Percentiles rank a stretch among this genome's conserved stretches.
phyloP scores from a whole-genome alignment of 2,329 filamentous ascomycete species.

The Fusarium pilosicola region DNA sequence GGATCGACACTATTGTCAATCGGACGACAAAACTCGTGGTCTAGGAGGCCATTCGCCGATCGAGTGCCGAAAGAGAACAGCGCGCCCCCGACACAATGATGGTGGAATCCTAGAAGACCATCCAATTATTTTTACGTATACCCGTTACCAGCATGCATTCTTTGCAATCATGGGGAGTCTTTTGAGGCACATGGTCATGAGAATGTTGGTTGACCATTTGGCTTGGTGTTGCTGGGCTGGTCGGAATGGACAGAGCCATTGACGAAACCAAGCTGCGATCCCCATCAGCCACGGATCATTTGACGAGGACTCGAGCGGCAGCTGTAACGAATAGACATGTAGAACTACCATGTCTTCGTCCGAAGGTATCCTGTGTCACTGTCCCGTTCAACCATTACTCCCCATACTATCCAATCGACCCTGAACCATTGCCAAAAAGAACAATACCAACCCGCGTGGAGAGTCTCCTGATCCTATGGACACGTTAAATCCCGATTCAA shows the following conservation, averaged over 20 bases:
- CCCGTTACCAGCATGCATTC: background rate
- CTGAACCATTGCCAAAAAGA: too few species aligned
- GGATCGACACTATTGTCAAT: background rate
- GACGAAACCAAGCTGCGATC: background rate
- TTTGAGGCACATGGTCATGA: background rate
- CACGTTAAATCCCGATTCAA: accelerated
- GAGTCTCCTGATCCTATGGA: accelerated
- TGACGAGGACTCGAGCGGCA: background rate
- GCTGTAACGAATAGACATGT: background rate
- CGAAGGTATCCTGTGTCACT: too few species aligned
- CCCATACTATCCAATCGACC: too few species aligned
- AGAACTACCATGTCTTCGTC: too few species aligned
- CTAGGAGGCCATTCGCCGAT: background rate
- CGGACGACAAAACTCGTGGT: background rate
- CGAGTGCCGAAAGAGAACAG: background rate
- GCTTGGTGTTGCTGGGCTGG: background rate
- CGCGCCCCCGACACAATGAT: background rate
- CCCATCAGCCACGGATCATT: background rate
- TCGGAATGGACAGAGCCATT: background rate
- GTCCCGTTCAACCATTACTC: too few species aligned
- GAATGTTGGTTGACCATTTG: background rate
- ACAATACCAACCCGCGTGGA: too few species aligned
- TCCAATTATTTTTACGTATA: background rate
- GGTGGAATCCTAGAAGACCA: background rate
- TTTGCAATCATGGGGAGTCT: background rate